Evolutionary conservation across 768 basidiomycete genomes (phyloP).

Genomic region (Coprinopsis marcescibilis): DNA sequence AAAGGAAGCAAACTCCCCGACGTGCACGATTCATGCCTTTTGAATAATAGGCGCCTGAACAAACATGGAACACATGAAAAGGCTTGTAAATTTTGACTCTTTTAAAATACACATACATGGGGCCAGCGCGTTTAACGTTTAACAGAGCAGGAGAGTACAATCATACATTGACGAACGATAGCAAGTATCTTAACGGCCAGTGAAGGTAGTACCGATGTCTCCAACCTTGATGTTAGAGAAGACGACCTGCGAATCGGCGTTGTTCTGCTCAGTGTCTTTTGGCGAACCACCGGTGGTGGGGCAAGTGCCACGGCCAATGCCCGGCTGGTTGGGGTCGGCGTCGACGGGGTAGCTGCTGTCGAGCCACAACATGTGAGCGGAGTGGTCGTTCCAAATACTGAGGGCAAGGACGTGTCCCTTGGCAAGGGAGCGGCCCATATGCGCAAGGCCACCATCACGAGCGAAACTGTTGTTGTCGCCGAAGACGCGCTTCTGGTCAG

Average conservation of each 20-base stretch:
- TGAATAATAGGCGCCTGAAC: too few species aligned
- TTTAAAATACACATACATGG: too few species aligned
- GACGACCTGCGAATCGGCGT: conserved; percentile 33
- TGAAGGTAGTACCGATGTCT: conserved; percentile 38
- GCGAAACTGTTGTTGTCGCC: conserved; percentile 42
- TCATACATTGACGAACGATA: not conserved
- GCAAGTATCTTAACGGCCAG: conserved; percentile 1
- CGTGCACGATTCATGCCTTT: too few species aligned
- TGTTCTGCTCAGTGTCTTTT: conserved; percentile 31
- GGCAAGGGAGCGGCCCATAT: conserved; percentile 31
- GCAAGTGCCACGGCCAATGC: conserved; percentile 43
- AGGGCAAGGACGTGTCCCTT: conserved; percentile 45
- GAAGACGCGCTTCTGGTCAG: conserved; percentile 39
- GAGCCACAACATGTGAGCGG: conserved; percentile 46
- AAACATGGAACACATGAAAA: too few species aligned
- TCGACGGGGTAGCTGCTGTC: conserved; percentile 37
- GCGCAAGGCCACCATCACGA: conserved; percentile 34
- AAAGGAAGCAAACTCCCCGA: too few species aligned
- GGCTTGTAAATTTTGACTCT: too few species aligned
- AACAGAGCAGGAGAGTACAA: too few species aligned
- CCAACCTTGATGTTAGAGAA: conserved; percentile 49
- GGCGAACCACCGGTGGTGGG: conserved; percentile 37
- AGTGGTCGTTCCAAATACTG: conserved; percentile 44
- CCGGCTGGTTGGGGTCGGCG: conserved; percentile 26
- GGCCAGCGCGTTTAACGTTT: too few species aligned